Evolutionary conservation across 2,329 filamentous ascomycete species (phyloP), one percentile per base, ranked within the genome.

Genomic region (Daldinia eschscholtzii): DNA sequence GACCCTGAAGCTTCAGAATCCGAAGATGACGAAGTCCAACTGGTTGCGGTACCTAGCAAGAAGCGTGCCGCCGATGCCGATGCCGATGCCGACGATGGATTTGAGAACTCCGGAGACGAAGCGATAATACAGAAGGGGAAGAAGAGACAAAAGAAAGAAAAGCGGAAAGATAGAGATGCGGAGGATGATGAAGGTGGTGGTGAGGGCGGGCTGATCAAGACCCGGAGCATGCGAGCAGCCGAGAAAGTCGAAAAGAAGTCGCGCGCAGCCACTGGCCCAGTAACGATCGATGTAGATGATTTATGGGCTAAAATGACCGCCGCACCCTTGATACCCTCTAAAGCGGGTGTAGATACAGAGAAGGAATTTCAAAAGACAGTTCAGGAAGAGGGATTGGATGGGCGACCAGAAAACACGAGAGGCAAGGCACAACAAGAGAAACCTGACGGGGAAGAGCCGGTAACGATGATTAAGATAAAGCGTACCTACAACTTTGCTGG

Each of bases 401-500:
- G 39, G 20, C n/a, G 46, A 60, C 13, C 50, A 1, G 52, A 61
- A 58, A 52, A 72, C 57, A 46, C 59, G 33, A 72, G 71, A n/a
- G 65, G 58, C 23, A 64, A 67, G 35, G 42, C 64, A 5, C 30
- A 55, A 10, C 33, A 52, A 18, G 63, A 61, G 13, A 61, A 71
- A n/a, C 37, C 57, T 0, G 33, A 26, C 28, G 78, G 79, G 1
- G 55, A 77, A 4, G 70, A 72, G 23, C 52, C 64, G 2, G 71
- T 80, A 1, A 77, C 80, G 4, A 84, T 83, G 80, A 83, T 93
- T 73, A 86, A 85, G 67, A 91, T 93, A 68, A 91, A 89, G 74
- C 88, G 90, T 33, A 90, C 88, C 13, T 93, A 92, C 80, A 91
- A 91, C 73, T 93, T 93, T 73, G 92, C 91, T 39, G 92, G 91